Evolutionary conservation across 2,329 filamentous ascomycete genomes (phyloP).

Genomic region (Penicillium sp.): DNA sequence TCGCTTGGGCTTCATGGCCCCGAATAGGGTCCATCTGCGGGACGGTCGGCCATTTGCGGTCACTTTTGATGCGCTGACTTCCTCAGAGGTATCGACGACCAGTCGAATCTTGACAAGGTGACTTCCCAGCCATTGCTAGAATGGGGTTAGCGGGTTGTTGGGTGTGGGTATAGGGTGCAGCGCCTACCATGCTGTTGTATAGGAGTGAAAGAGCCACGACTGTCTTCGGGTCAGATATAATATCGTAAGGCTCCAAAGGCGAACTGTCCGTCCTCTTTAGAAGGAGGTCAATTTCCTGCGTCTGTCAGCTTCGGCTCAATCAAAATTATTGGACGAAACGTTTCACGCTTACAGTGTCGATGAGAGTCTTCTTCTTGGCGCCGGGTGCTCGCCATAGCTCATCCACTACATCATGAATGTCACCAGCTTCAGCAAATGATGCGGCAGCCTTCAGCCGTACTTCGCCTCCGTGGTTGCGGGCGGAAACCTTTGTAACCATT

Average conservation of each 20-base stretch:
- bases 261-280: constrained; percentile 57
- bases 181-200: constrained; percentile 80
- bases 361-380: constrained; percentile 55
- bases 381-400: constrained; percentile 61
- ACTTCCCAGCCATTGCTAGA: constrained; percentile 79
- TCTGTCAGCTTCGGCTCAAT: constrained; percentile 15
- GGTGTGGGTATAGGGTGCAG: neutral
- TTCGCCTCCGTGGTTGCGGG: constrained; percentile 48
- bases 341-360: constrained; percentile 55
- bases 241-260: constrained; percentile 72
- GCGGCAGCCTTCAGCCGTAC: constrained; percentile 73
- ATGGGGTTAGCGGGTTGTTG: neutral
- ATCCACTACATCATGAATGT: constrained; percentile 70
- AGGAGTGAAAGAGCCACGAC: constrained; percentile 82
- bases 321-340: neutral
- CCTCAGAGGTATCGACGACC: constrained; percentile 67
- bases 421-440: constrained; percentile 65
- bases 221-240: constrained; percentile 85
- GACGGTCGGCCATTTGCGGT: constrained; percentile 53
- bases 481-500: constrained; percentile 63
- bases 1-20: constrained; percentile 58
- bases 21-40: constrained; percentile 80
- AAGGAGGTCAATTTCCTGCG: constrained; percentile 55
- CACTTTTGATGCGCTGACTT: constrained; percentile 51
- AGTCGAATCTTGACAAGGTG: constrained; percentile 80